phyloP scores from a whole-genome alignment of 139 green algal genomes.

The Picocystis salinarum region DNA sequence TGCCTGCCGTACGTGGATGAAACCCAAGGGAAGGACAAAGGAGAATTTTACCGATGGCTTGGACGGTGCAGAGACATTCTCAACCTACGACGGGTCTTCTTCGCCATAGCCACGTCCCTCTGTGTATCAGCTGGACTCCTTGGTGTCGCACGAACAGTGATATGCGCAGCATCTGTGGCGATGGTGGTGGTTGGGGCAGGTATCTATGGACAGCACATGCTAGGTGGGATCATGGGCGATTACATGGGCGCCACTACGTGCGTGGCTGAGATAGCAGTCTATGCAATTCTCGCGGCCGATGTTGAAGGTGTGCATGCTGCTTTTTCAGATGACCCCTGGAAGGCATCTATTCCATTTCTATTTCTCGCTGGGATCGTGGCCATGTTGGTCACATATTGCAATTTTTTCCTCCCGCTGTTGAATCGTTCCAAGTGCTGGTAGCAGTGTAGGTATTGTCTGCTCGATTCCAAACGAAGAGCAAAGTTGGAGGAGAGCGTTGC shows the following conservation, averaged over 20 bases:
- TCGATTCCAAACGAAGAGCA: no score
- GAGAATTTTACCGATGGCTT: neutral
- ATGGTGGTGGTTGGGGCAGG: conserved; percentile 3
- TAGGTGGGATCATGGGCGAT: conserved; percentile 19
- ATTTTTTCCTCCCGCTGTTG: no score
- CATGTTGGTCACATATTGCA: no score
- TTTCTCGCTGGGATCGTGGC: no score
- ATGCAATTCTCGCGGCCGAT: conserved; percentile 17
- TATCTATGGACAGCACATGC: conserved; percentile 17
- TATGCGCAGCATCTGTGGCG: neutral
- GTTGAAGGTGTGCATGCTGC: no score
- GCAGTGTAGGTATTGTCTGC: no score
- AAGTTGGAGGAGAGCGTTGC: no score
- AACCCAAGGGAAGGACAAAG: neutral
- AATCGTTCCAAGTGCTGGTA: no score
- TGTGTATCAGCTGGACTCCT: conserved; percentile 9
- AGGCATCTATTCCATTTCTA: no score
- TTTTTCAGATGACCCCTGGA: no score
- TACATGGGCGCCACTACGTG: conserved; percentile 28
- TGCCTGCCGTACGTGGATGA: conserved; percentile 1
- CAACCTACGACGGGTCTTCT: conserved; percentile 16
- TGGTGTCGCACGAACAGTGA: neutral
- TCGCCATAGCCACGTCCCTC: conserved; percentile 10
- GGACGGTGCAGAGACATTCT: conserved; percentile 8
- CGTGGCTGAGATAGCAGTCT: conserved; percentile 16